Conservation (phyloP, 2,329 filamentous ascomycete genomes). For the Trichoderma gracile region DNA sequence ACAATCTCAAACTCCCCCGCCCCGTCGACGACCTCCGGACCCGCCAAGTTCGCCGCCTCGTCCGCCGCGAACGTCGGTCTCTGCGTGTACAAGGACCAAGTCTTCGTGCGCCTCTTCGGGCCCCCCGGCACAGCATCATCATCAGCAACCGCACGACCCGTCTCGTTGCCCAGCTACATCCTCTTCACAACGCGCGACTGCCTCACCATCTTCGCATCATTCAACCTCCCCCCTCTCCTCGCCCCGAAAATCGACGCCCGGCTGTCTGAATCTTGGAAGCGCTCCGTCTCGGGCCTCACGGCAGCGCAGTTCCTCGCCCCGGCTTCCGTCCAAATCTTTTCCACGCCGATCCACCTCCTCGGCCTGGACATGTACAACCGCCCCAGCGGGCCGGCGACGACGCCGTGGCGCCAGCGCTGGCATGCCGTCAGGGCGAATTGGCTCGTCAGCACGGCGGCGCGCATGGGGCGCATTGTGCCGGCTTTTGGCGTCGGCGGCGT, state of each 20-base stretch:
- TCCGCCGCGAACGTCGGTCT: slow-evolving; percentile 80
- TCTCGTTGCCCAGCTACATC: slow-evolving; percentile 70
- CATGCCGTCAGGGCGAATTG: slow-evolving; percentile 72
- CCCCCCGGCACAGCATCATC: slow-evolving; percentile 46
- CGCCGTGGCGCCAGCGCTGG: slow-evolving; percentile 60
- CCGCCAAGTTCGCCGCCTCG: slow-evolving; percentile 78
- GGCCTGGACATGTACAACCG: slow-evolving; percentile 87
- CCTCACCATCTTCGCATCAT: slow-evolving; percentile 86
- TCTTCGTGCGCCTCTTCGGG: slow-evolving; percentile 81
- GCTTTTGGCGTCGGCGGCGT: slow-evolving; percentile 89
- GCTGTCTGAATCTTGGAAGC: slow-evolving; percentile 51
- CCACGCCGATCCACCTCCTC: slow-evolving; percentile 81
- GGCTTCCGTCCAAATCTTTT: slow-evolving; percentile 74
- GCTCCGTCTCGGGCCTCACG: slow-evolving; percentile 53
- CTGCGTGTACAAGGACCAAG: slow-evolving; percentile 86
- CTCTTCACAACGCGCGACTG: slow-evolving; percentile 83
- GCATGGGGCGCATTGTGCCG: slow-evolving; percentile 82
- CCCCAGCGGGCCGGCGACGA: slow-evolving; percentile 38
- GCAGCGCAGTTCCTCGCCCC: slow-evolving; percentile 80
- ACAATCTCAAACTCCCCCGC: slow-evolving; percentile 61
- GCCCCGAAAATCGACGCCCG: slow-evolving; percentile 65
- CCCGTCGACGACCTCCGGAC: slow-evolving; percentile 67
- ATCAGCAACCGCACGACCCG: slow-evolving; percentile 47
- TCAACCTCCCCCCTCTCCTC: slow-evolving; percentile 82
- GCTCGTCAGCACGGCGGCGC: slow-evolving; percentile 68